Percentiles rank a stretch among this genome's conserved stretches.
Evolutionary conservation across 148 eudicot genomes (phyloP).

Genomic region (Cornus controversa): DNA sequence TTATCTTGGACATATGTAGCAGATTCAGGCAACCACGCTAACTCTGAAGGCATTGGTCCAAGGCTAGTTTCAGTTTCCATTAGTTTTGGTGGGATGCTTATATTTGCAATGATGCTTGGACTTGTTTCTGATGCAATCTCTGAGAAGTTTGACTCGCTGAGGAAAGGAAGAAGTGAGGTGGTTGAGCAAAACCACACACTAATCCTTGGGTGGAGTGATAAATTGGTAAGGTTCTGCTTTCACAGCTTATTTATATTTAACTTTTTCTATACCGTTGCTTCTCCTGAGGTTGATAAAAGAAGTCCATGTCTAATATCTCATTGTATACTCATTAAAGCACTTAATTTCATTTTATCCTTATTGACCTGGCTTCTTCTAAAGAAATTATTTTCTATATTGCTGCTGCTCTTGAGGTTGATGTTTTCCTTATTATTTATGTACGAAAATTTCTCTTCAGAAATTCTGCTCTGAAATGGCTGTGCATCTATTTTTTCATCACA

Average conservation of each 20-base stretch:
- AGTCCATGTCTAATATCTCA: neutral
- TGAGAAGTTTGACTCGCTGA: slow-evolving; percentile 56
- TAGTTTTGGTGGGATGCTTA: slow-evolving; percentile 64
- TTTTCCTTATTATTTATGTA: too few species aligned
- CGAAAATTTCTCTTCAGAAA: too few species aligned
- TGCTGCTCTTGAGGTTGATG: too few species aligned
- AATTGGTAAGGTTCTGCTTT: slow-evolving; percentile 38
- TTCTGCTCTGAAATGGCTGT: too few species aligned
- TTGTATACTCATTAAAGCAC: too few species aligned
- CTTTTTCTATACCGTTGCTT: neutral
- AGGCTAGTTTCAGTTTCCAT: slow-evolving; percentile 51
- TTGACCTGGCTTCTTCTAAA: too few species aligned
- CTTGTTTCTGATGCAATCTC: slow-evolving; percentile 65
- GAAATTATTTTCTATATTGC: too few species aligned
- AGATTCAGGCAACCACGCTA: slow-evolving; percentile 47
- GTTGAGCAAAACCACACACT: slow-evolving; percentile 59
- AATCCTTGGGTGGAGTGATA: slow-evolving; percentile 63
- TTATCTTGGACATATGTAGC: slow-evolving; percentile 62
- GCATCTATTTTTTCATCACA: too few species aligned
- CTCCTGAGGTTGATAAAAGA: neutral
- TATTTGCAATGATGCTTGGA: slow-evolving; percentile 70
- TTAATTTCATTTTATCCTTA: too few species aligned
- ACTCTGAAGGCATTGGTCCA: slow-evolving; percentile 52
- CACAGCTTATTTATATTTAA: neutral
- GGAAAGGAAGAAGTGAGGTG: slow-evolving; percentile 67